These are phyloP conservation scores for Hirschfeldia incana DNA, from an alignment of 345 rosid genomes.

Conservation along the genomic window DNA sequence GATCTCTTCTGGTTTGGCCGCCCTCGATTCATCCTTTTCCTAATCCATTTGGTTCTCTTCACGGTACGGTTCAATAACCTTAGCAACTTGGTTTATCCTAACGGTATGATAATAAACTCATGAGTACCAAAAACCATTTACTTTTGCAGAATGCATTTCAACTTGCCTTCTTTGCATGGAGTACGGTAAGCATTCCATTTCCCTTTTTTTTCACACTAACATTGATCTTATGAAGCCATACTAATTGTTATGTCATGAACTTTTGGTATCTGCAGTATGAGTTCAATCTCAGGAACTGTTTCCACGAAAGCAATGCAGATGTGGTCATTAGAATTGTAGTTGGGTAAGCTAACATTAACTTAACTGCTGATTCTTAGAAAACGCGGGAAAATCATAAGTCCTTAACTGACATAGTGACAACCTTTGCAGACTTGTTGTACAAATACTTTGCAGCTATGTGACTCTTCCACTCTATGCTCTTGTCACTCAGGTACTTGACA, in stretches of 20 bases:
- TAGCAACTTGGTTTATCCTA: background rate
- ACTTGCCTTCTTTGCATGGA: slow-evolving; percentile 87
- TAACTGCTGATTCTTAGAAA: slow-evolving; percentile 1
- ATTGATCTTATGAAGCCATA: background rate
- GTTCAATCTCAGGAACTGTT: slow-evolving; percentile 55
- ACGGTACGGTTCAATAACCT: slow-evolving; percentile 48
- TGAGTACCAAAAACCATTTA: background rate
- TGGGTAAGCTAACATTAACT: slow-evolving; percentile 58
- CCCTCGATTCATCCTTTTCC: slow-evolving; percentile 73
- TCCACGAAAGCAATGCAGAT: slow-evolving; percentile 49
- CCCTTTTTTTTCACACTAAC: background rate
- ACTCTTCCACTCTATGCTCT: slow-evolving; percentile 93
- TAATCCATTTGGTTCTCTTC: slow-evolving; percentile 80
- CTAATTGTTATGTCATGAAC: background rate
- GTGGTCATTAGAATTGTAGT: slow-evolving; percentile 59
- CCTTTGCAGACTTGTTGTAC: slow-evolving; percentile 63
- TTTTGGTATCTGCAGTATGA: slow-evolving; percentile 55
- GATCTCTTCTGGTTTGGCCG: slow-evolving; percentile 93
- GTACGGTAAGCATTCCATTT: slow-evolving; percentile 55
- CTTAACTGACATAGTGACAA: background rate
- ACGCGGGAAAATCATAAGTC: background rate
- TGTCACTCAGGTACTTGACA: slow-evolving; percentile 71
- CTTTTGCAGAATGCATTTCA: slow-evolving; percentile 80
- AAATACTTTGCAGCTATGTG: slow-evolving; percentile 89
- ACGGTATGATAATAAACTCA: slow-evolving; percentile 3